phyloP scores from a whole-genome alignment of 331 rosid genomes.

The Cydonia oblonga region DNA sequence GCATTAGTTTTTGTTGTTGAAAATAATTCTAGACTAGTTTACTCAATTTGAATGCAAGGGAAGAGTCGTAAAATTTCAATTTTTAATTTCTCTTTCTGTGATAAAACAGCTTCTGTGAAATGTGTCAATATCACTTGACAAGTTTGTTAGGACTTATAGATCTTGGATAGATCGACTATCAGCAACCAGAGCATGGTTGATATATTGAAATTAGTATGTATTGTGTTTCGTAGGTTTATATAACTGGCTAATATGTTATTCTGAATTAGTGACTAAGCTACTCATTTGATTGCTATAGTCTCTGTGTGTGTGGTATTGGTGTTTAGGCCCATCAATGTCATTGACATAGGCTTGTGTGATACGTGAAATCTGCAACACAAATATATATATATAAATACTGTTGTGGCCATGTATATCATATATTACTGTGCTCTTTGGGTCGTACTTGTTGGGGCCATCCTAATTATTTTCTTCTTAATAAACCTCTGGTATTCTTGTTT shows the following conservation, averaged over 20 bases:
- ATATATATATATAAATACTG: background rate
- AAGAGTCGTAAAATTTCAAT: background rate
- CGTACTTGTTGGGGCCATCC: background rate
- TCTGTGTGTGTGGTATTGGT: background rate
- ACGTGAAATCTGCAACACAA: background rate
- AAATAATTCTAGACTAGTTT: background rate
- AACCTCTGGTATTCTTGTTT: background rate
- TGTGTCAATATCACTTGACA: background rate
- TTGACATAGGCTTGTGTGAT: background rate
- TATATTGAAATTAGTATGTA: background rate
- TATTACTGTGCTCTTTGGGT: background rate
- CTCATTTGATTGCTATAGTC: background rate
- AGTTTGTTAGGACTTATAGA: background rate
- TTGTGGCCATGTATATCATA: background rate
- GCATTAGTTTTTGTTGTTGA: conserved; percentile 22
- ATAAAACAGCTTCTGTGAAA: background rate
- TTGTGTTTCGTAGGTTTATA: background rate
- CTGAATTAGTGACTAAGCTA: background rate
- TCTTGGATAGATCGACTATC: background rate
- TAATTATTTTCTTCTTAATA: background rate
- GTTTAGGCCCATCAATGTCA: background rate
- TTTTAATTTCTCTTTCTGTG: background rate
- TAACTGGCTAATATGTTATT: background rate
- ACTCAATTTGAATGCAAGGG: conserved; percentile 1
- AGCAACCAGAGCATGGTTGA: background rate